phyloP scores from a whole-genome alignment of 805 yeast species.

The Sungouiozyma intestinalis region DNA sequence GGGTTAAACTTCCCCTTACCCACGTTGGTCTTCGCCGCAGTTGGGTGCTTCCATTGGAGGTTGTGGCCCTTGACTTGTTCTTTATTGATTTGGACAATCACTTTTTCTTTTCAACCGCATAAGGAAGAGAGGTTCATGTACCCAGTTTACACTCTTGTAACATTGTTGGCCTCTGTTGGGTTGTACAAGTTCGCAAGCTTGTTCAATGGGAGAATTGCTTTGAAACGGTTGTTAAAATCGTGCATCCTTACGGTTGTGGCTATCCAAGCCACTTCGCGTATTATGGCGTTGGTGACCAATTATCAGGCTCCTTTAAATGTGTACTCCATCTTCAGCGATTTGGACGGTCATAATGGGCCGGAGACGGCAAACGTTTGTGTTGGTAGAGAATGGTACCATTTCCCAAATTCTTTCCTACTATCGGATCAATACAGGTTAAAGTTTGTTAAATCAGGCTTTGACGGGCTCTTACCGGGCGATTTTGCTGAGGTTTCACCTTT shows the following conservation, averaged over 20 bases:
- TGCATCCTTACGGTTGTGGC: slow-evolving; percentile 9
- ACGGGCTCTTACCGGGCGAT: slow-evolving; percentile 84
- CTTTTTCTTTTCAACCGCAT: slow-evolving; percentile 73
- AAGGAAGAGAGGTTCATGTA: slow-evolving; percentile 89
- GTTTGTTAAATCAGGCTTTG: slow-evolving; percentile 69
- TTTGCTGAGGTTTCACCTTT: slow-evolving; percentile 38
- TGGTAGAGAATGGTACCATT: slow-evolving; percentile 95
- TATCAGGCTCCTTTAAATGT: slow-evolving; percentile 66
- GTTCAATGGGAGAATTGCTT: slow-evolving; percentile 5
- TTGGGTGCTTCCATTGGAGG: slow-evolving; percentile 20
- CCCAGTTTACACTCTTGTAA: slow-evolving; percentile 67
- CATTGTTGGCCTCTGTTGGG: slow-evolving; percentile 50
- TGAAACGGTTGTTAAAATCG: slow-evolving; percentile 10
- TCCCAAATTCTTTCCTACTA: slow-evolving; percentile 77
- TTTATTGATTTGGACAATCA: slow-evolving; percentile 50
- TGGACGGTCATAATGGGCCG: slow-evolving; percentile 10
- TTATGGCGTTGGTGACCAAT: slow-evolving; percentile 48
- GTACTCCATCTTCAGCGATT: slow-evolving; percentile 30
- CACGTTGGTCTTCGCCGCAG: slow-evolving; percentile 20
- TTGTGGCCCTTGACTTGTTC: slow-evolving; percentile 36
- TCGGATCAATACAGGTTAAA: slow-evolving; percentile 50
- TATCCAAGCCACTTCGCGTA: slow-evolving; percentile 38
- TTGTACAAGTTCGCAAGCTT: slow-evolving; percentile 15
- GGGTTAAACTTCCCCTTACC: slow-evolving; percentile 59
- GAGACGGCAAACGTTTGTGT: slow-evolving; percentile 52